phyloP scores from a whole-genome alignment of 108 stramenopile genomes.

The Ochromonas danica region DNA sequence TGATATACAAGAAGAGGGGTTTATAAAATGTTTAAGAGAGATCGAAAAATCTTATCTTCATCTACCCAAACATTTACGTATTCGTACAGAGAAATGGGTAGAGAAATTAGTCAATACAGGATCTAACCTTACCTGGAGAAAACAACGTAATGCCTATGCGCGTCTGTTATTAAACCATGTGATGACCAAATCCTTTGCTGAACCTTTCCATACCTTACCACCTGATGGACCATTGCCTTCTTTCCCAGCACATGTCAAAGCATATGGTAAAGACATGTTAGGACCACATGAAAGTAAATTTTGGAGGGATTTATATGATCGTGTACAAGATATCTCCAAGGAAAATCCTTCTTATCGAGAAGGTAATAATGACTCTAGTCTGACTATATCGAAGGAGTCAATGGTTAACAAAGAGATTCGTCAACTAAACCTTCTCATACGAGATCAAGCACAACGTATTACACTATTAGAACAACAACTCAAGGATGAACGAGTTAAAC shows the following conservation, averaged over 20 bases:
- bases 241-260: slow-evolving; percentile 23
- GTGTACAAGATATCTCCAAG: neutral
- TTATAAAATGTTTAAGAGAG: neutral
- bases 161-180: neutral
- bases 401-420: neutral
- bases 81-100: slow-evolving; percentile 29
- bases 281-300: slow-evolving; percentile 30
- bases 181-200: neutral
- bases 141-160: slow-evolving; percentile 23
- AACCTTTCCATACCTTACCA: slow-evolving; percentile 22
- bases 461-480: neutral
- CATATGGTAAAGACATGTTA: neutral
- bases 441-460: neutral
- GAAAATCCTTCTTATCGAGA: neutral
- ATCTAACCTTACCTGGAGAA: slow-evolving; percentile 7
- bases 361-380: neutral
- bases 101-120: slow-evolving; percentile 24
- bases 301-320: slow-evolving; percentile 29
- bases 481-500: neutral
- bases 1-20: neutral
- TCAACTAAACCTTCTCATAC: neutral
- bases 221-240: slow-evolving; percentile 32
- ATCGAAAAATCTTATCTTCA: neutral
- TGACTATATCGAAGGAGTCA: neutral
- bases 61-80: neutral